phyloP scores from a whole-genome alignment of 768 basidiomycete species.

The Suillus occidentalis region DNA sequence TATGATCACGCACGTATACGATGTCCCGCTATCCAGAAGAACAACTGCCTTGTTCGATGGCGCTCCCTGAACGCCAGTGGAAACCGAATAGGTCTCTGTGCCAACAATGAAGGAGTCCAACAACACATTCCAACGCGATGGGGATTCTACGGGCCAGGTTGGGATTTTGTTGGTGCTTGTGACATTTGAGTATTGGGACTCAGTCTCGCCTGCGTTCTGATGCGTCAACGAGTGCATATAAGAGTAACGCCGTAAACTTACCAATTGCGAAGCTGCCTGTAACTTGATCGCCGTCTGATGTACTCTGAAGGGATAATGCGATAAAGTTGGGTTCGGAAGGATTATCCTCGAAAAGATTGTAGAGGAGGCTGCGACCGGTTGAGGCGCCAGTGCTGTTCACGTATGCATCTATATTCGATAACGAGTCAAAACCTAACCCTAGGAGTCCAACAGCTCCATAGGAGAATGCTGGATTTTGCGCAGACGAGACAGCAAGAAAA shows the following conservation, averaged over 20 bases:
- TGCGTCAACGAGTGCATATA: neutral
- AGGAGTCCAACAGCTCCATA: constrained; percentile 73
- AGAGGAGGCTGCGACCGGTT: constrained; percentile 68
- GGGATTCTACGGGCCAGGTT: constrained; percentile 68
- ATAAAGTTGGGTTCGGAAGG: constrained; percentile 77
- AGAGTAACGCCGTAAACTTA: constrained; percentile 26
- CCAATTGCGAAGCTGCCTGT: constrained; percentile 75
- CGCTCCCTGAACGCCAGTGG: constrained; percentile 53
- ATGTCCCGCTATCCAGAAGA: constrained; percentile 79
- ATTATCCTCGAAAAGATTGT: constrained; percentile 73
- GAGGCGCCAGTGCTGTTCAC: constrained; percentile 58
- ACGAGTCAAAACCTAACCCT: constrained; percentile 75
- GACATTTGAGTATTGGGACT: constrained; percentile 60
- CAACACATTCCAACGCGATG: constrained; percentile 74
- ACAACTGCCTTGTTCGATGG: constrained; percentile 73
- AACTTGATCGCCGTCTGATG: constrained; percentile 52
- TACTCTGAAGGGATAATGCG: constrained; percentile 70
- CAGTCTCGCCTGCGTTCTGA: constrained; percentile 57
- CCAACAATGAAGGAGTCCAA: constrained; percentile 72
- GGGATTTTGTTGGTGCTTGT: constrained; percentile 58
- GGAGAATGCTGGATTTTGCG: constrained; percentile 69
- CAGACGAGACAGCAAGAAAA: constrained; percentile 59
- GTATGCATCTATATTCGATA: constrained; percentile 68
- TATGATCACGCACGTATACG: constrained; percentile 60
- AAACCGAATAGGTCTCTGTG: constrained; percentile 48